These are phyloP conservation scores for Alternaria triticina DNA, from an alignment of 2,329 filamentous ascomycete species.

Conservation along the genomic window DNA sequence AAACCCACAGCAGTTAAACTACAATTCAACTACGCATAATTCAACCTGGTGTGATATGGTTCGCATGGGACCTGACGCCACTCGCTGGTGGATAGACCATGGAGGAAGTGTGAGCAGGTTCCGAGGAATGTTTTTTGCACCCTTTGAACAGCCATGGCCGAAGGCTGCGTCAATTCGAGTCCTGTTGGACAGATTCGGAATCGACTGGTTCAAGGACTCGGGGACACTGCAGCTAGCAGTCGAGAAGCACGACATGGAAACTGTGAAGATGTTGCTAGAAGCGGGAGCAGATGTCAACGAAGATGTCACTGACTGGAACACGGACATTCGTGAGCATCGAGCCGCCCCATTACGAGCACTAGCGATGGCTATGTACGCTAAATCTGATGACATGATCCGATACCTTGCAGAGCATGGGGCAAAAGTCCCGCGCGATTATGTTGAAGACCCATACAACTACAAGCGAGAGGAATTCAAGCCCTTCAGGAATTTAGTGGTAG, in stretches of 20 bases:
- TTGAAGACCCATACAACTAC: neutral
- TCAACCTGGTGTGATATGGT: conserved; percentile 6
- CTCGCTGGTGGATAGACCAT: conserved; percentile 13
- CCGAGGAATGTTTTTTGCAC: neutral
- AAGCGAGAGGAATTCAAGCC: neutral
- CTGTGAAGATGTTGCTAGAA: conserved; percentile 10
- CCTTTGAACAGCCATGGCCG: conserved; percentile 1
- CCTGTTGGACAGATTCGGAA: conserved; percentile 4
- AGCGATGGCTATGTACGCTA: conserved; percentile 7
- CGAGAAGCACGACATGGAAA: conserved; percentile 9
- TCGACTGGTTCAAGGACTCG: conserved; percentile 10
- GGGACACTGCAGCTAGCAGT: conserved; percentile 8
- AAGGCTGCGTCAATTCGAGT: neutral
- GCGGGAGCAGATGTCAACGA: conserved; percentile 11
- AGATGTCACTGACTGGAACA: conserved; percentile 1
- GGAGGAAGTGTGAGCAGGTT: neutral
- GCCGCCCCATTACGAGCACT: conserved; percentile 7
- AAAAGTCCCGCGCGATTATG: conserved; percentile 3
- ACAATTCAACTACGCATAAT: neutral
- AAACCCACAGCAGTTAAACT: neutral
- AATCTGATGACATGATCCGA: conserved; percentile 15
- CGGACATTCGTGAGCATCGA: conserved; percentile 9
- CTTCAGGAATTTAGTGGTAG: neutral
- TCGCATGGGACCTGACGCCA: conserved; percentile 9
- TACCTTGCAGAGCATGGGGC: conserved; percentile 9